phyloP scores from a whole-genome alignment of 2,329 filamentous ascomycete species.

The Zymoseptoria ardabiliae region DNA sequence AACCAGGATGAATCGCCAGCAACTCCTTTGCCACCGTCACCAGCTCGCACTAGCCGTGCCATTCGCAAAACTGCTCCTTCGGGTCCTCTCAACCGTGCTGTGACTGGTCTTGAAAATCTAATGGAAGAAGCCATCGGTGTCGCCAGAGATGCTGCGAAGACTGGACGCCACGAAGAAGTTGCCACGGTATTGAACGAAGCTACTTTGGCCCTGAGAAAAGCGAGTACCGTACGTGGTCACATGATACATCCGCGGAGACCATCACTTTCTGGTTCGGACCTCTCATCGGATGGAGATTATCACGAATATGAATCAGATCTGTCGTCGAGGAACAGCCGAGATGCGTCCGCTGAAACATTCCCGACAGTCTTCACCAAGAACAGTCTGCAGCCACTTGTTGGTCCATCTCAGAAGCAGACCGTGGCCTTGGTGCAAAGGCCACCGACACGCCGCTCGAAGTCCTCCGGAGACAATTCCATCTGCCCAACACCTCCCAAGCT shows the following conservation, averaged over 20 bases:
- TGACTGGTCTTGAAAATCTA: constrained; percentile 36
- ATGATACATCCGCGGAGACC: constrained; percentile 6
- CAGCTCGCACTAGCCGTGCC: neutral
- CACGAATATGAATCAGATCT: neutral
- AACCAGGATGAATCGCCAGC: constrained; percentile 3
- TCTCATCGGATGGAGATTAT: constrained; percentile 1
- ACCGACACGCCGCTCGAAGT: neutral
- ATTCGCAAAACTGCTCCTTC: neutral
- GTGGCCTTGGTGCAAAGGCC: neutral
- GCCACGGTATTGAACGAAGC: constrained; percentile 35
- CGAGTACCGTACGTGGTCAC: constrained; percentile 16
- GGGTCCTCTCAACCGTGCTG: constrained; percentile 22
- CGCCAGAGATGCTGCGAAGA: constrained; percentile 29
- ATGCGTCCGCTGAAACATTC: constrained; percentile 4
- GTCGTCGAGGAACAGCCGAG: neutral
- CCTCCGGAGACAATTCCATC: constrained; percentile 16
- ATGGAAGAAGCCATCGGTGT: constrained; percentile 36
- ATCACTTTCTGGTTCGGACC: constrained; percentile 4
- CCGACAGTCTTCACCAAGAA: constrained; percentile 5
- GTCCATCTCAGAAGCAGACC: neutral
- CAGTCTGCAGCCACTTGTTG: neutral
- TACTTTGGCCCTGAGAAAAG: constrained; percentile 29
- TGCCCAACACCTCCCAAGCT: constrained; percentile 23
- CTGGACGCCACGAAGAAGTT: constrained; percentile 31
- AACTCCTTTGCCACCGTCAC: neutral